phyloP scores from a whole-genome alignment of 2,329 filamentous ascomycete genomes.

The Coniochaeta sp. region DNA sequence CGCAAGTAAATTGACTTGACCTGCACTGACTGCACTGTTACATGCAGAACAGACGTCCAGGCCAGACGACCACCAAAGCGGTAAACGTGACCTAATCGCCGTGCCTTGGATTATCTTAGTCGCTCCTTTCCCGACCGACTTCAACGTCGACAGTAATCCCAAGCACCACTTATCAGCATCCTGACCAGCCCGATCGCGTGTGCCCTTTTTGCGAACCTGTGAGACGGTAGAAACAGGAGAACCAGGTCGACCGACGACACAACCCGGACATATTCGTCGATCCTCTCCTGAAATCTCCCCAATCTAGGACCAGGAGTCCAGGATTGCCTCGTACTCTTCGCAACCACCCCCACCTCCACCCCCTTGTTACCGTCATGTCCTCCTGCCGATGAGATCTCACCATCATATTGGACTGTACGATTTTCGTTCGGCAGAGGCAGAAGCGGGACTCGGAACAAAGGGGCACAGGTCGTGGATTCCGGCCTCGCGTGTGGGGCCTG shows the following conservation, averaged over 20 bases:
- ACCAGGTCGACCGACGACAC: background rate
- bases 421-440: background rate
- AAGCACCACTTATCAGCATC: background rate
- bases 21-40: background rate
- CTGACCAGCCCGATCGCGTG: background rate
- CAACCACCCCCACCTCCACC: background rate
- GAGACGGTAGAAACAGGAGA: background rate
- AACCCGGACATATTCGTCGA: background rate
- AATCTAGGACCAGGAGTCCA: background rate
- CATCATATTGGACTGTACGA: background rate
- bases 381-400: slow-evolving; percentile 1
- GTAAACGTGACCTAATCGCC: slow-evolving; percentile 1
- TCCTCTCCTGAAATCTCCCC: slow-evolving; percentile 3
- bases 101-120: background rate
- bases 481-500: slow-evolving; percentile 27
- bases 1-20: background rate
- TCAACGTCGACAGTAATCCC: background rate
- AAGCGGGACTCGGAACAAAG: slow-evolving; percentile 2
- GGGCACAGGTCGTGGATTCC: slow-evolving; percentile 13
- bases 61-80: background rate
- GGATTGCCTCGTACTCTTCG: background rate
- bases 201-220: background rate
- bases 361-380: slow-evolving; percentile 3
- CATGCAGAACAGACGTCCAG: background rate
- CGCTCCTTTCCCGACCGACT: background rate